Evolutionary conservation across 2,329 filamentous ascomycete genomes (phyloP).

Genomic region (Diaporthe vexans): DNA sequence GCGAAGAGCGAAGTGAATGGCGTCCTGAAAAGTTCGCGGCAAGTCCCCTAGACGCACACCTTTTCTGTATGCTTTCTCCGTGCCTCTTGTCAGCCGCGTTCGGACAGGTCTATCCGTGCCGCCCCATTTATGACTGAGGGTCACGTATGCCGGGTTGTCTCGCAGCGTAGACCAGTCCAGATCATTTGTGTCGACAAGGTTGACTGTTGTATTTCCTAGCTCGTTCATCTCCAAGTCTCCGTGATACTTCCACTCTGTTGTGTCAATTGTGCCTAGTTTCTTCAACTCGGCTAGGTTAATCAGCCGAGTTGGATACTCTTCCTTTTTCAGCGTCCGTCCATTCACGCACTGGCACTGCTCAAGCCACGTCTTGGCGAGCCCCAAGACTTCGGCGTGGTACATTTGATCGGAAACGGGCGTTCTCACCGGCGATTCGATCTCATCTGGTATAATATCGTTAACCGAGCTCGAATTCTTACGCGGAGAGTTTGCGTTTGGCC

Average conservation of each 20-base stretch:
- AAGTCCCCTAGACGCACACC: background rate
- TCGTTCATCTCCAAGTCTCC: background rate
- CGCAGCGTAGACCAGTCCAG: background rate
- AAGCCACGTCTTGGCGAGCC: conserved; percentile 14
- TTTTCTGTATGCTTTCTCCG: background rate
- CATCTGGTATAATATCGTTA: too few relatives aligned
- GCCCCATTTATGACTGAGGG: conserved; percentile 6
- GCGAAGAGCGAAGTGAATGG: background rate
- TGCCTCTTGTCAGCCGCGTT: background rate
- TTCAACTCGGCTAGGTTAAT: conserved; percentile 19
- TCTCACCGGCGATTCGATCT: background rate
- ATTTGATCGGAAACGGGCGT: conserved; percentile 11
- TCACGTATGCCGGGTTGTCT: conserved; percentile 1
- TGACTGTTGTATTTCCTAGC: background rate
- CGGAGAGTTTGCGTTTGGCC: too few relatives aligned
- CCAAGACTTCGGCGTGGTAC: conserved; percentile 8
- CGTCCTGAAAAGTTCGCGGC: conserved; percentile 24
- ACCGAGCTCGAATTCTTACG: too few relatives aligned
- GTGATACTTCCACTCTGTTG: conserved; percentile 2
- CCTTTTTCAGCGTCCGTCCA: too few relatives aligned
- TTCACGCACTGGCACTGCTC: background rate
- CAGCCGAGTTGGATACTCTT: conserved; percentile 3
- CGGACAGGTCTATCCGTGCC: background rate
- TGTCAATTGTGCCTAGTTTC: background rate
- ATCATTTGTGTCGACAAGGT: background rate